phyloP scores from a whole-genome alignment of 768 basidiomycete genomes.

The Lentinula edodes region DNA sequence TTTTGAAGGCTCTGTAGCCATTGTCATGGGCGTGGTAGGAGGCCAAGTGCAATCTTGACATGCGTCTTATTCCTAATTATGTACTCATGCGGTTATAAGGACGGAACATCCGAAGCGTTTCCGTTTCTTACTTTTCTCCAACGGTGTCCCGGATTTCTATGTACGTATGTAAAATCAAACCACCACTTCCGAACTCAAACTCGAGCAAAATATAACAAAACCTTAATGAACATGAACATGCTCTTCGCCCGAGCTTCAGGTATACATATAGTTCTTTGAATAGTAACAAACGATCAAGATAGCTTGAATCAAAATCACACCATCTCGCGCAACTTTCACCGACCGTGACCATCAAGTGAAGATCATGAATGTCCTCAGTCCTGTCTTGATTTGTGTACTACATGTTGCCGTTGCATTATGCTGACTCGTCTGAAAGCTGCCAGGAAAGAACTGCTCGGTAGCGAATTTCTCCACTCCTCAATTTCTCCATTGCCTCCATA shows the following conservation, averaged over 20 bases:
- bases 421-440: background rate
- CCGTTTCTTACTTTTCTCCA: background rate
- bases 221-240: too few relatives aligned
- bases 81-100: background rate
- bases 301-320: background rate
- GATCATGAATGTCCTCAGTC: background rate
- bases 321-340: background rate
- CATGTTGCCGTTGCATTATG: too few relatives aligned
- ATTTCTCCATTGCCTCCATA: conserved; percentile 20
- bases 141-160: background rate
- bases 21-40: background rate
- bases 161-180: too few relatives aligned
- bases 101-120: background rate
- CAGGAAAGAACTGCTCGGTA: conserved; percentile 23
- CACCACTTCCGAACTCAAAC: too few relatives aligned
- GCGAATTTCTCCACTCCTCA: conserved; percentile 19
- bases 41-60: background rate
- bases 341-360: background rate
- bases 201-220: too few relatives aligned
- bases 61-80: background rate
- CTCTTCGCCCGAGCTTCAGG: too few relatives aligned
- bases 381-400: background rate
- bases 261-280: too few relatives aligned
- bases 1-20: conserved; percentile 2
- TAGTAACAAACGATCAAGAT: too few relatives aligned